A percentile compares a stretch with the other conserved stretches of the same genome.
These are phyloP conservation scores for Dendrothele bispora DNA, from an alignment of 768 basidiomycete genomes.

Conservation along the genomic window DNA sequence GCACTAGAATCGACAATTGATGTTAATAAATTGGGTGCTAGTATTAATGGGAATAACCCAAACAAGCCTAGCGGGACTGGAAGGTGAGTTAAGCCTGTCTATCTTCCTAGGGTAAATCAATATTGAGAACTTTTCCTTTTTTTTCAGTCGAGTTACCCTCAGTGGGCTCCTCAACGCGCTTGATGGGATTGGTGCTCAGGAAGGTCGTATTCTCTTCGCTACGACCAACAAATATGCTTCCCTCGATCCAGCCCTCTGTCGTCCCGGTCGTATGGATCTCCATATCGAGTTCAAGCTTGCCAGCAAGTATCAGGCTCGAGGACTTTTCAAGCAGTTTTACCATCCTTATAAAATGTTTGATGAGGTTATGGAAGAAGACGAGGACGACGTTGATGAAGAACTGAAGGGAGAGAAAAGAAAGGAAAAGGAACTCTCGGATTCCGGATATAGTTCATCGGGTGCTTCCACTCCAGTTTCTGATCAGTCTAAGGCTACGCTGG, in stretches of 20 bases:
- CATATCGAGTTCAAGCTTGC: conserved; percentile 79
- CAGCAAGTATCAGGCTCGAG: conserved; percentile 62
- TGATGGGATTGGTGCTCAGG: conserved; percentile 77
- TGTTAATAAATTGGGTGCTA: too few relatives aligned
- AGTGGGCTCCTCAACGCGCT: conserved; percentile 79
- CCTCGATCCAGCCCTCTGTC: conserved; percentile 72
- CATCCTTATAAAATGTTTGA: too few relatives aligned
- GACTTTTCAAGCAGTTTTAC: conserved; percentile 71
- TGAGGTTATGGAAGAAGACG: conserved; percentile 22
- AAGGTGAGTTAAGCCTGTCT: too few relatives aligned
- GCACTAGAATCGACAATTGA: too few relatives aligned
- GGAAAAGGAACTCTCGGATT: too few relatives aligned
- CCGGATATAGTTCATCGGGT: too few relatives aligned
- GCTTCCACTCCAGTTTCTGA: too few relatives aligned
- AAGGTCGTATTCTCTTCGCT: conserved; percentile 80
- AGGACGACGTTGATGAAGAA: conserved; percentile 14
- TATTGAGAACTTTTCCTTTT: too few relatives aligned
- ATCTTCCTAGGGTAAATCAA: too few relatives aligned
- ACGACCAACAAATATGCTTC: conserved; percentile 73
- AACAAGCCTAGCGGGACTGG: too few relatives aligned
- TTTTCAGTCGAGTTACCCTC: conserved; percentile 54
- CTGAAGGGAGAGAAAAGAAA: background rate
- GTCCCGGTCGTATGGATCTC: conserved; percentile 80
- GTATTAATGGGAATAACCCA: too few relatives aligned
- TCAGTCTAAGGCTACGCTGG: background rate